A percentile compares a stretch with the other conserved stretches of the same genome.
phyloP scores from a whole-genome alignment of 192 early-diverging fungal genomes.

The Diversispora eburnea region DNA sequence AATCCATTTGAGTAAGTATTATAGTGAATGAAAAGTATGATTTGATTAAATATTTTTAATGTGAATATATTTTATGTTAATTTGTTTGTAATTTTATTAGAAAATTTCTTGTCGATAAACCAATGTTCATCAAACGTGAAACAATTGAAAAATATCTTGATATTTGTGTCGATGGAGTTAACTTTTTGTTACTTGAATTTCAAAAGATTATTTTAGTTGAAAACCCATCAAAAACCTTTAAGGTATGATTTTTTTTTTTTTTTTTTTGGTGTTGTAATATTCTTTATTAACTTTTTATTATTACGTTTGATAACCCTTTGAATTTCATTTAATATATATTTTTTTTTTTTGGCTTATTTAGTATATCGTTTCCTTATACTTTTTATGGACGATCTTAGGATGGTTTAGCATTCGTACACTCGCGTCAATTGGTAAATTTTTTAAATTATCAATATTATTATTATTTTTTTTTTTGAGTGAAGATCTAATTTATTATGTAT shows the following conservation, averaged over 20 bases:
- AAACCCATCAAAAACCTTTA: background rate
- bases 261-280: background rate
- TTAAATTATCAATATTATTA: background rate
- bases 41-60: background rate
- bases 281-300: background rate
- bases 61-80: background rate
- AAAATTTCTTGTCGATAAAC: background rate
- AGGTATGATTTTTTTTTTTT: background rate
- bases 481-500: background rate
- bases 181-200: background rate
- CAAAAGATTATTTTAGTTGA: slow-evolving; percentile 7
- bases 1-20: slow-evolving; percentile 8
- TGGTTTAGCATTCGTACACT: background rate
- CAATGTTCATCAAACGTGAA: background rate
- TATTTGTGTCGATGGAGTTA: background rate
- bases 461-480: background rate
- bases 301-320: background rate
- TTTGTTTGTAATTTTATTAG: background rate
- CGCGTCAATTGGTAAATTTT: background rate
- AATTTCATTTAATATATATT: background rate
- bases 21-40: background rate
- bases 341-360: background rate
- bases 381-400: background rate
- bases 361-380: background rate
- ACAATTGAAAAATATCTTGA: slow-evolving; percentile 2